These are phyloP conservation scores for Lycium ferocissimum DNA, from an alignment of 257 asterid species.

Conservation along the genomic window DNA sequence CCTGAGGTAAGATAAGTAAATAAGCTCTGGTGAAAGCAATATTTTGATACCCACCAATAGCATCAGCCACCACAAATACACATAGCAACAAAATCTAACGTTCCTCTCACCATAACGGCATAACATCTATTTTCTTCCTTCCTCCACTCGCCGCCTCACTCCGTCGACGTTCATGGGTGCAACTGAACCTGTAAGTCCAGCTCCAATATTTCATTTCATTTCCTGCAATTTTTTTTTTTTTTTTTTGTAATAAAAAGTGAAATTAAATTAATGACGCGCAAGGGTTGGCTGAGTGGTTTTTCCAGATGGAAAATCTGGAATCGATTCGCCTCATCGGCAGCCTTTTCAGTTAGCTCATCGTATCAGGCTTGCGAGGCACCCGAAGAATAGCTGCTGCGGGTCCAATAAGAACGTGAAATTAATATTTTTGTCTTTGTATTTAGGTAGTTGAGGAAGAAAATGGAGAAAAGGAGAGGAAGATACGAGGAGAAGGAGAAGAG, in stretches of 20 bases:
- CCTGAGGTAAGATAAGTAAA: constrained; percentile 33
- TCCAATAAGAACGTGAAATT: background rate
- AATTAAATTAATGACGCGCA: too few species aligned
- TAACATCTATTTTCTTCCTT: background rate
- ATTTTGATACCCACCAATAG: constrained; percentile 36
- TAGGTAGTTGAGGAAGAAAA: constrained; percentile 44
- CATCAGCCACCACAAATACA: constrained; percentile 36
- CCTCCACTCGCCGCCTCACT: constrained; percentile 57
- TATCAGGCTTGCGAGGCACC: too few species aligned
- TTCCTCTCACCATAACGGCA: constrained; percentile 30
- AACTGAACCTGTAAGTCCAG: constrained; percentile 56
- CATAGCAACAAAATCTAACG: constrained; percentile 57
- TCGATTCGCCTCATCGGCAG: too few species aligned
- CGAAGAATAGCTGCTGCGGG: too few species aligned
- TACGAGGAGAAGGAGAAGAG: constrained; percentile 27
- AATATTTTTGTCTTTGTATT: background rate
- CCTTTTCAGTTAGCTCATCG: too few species aligned
- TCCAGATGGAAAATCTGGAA: too few species aligned
- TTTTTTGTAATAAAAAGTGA: too few species aligned
- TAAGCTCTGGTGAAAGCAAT: constrained; percentile 35
- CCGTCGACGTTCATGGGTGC: constrained; percentile 63
- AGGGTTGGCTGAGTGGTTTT: too few species aligned
- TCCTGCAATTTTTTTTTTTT: background rate
- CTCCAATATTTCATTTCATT: background rate
- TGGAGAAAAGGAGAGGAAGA: constrained; percentile 44